These are phyloP conservation scores for Phytopythium montanum DNA, from an alignment of 352 stramenopile genomes.

Conservation along the genomic window DNA sequence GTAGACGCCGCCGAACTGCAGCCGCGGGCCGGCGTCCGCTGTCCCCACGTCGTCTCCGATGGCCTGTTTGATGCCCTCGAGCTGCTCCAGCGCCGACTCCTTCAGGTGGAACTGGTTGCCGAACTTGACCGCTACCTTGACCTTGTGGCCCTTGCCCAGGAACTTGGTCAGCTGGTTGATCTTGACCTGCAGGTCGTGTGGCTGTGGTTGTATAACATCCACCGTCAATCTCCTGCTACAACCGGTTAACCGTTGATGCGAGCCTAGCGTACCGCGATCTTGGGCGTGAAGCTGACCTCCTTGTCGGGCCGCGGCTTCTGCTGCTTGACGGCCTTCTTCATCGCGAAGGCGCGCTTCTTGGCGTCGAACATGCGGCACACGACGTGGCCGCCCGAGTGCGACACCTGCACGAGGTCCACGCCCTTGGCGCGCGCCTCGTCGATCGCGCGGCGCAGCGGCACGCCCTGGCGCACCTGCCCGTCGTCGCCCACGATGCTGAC, in stretches of 20 bases:
- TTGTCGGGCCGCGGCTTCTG: slow-evolving; percentile 71
- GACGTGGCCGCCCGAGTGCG: slow-evolving; percentile 24
- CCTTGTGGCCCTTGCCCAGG: slow-evolving; percentile 72
- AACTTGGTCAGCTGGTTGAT: slow-evolving; percentile 65
- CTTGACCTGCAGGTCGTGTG: slow-evolving; percentile 70
- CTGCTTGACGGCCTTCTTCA: slow-evolving; percentile 66
- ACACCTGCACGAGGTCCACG: slow-evolving; percentile 79
- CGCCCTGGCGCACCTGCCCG: slow-evolving; percentile 39
- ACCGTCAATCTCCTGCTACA: not conserved
- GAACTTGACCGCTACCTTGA: slow-evolving; percentile 76
- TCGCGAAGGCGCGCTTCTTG: slow-evolving; percentile 65
- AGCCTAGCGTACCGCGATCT: slow-evolving; percentile 58
- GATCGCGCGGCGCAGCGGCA: slow-evolving; percentile 54
- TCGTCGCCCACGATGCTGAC: slow-evolving; percentile 58
- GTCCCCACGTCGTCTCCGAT: slow-evolving; percentile 36
- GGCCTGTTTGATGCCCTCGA: slow-evolving; percentile 39
- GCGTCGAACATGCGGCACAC: slow-evolving; percentile 72
- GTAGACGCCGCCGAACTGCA: slow-evolving; percentile 62
- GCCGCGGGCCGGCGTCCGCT: slow-evolving; percentile 22
- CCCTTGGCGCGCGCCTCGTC: slow-evolving; percentile 36
- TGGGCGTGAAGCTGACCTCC: slow-evolving; percentile 61
- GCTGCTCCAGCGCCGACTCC: slow-evolving; percentile 34
- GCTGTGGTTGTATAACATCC: slow-evolving; percentile 13
- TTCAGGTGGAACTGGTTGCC: slow-evolving; percentile 57
- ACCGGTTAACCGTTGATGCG: not conserved